Evolutionary conservation across 768 basidiomycete genomes (phyloP), one percentile per base, ranked within the genome.

Genomic region (Dictyophora rubrovolvata): DNA sequence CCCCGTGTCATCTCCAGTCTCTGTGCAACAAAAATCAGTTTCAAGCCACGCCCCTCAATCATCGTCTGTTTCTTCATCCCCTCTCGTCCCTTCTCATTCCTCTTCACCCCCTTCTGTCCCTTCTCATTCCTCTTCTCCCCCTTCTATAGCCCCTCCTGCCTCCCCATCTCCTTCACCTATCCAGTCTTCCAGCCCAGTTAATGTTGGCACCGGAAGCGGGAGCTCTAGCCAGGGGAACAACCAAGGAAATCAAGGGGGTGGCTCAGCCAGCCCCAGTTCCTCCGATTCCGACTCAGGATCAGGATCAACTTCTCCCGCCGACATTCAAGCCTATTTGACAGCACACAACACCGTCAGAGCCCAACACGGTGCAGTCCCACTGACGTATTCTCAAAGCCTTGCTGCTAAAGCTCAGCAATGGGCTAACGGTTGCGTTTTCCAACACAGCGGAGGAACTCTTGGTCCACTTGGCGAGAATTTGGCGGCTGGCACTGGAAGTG

Each of bases 401-500:
- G 84, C 86, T 0, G 66, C 68, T n/a, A 79, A 78, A 60, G 90
- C 89, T 6, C 80, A 84, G 65, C 67, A 77, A 57, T 88, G 86
- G 84, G 86, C 87, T 3, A 75, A 83, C 63, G 70, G 71, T 14
- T 93, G 90, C 66, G 66, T 75, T 2, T 88, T 85, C 69, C 34
- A 81, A 62, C 90, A 93, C 67, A 86, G 85, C 14, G 79, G 79
- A 20, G 86, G 86, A 23, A 69, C 73, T 22, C 76, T 87, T 34
- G 86, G 86, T 4, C 73, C 75, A 2, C 80, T 75, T 61, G 87
- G 86, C 67, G 86, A 89, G 71, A 89, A 90, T 65, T 70, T 89
- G 61, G 84, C 86, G 56, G 86, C 85, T 56, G 86, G 86, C 9
- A 83, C 84, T n/a, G 84, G 82, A 16, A 42, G n/a, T 28, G 65